Percentiles rank a stretch among this genome's conserved stretches.
Evolutionary conservation across 129 eudicot genomes (phyloP).

Genomic region (Sambucus nigra): DNA sequence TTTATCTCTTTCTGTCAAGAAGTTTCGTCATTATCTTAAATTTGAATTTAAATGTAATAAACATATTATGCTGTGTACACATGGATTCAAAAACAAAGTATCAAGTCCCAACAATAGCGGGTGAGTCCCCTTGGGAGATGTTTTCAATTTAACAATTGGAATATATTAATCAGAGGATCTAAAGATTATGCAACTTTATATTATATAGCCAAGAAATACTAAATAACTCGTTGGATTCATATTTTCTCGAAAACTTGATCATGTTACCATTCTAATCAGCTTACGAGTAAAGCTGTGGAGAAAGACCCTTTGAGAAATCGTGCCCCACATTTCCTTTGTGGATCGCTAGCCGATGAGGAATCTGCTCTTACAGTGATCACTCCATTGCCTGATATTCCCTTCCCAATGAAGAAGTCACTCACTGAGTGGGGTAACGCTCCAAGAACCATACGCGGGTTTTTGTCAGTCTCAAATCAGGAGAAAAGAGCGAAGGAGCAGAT

Average conservation of each 20-base stretch:
- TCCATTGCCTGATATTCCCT: conserved; percentile 36
- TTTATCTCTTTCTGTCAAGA: background rate
- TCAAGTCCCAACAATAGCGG: no score
- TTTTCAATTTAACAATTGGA: no score
- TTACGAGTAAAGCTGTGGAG: conserved; percentile 56
- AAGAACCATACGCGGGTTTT: conserved; percentile 32
- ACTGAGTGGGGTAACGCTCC: conserved; percentile 46
- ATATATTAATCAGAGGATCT: no score
- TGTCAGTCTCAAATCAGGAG: conserved; percentile 34
- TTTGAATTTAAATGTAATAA: no score
- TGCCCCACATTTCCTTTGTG: conserved; percentile 70
- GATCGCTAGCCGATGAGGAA: conserved; percentile 50
- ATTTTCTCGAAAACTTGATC: background rate
- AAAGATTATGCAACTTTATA: no score
- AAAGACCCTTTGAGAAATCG: conserved; percentile 62
- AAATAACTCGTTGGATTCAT: background rate
- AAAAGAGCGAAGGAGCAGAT: conserved; percentile 35
- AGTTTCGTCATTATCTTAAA: background rate
- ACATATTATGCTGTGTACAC: no score
- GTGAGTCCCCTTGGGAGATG: no score
- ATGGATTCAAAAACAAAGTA: no score
- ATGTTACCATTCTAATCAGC: conserved; percentile 32
- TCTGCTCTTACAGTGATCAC: conserved; percentile 33
- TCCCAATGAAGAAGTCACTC: conserved; percentile 42
- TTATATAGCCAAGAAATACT: background rate